Percentiles rank a stretch among this genome's conserved stretches.
Conservation (phyloP, 108 stramenopile genomes). For the Pseudonitzschia pungens region DNA sequence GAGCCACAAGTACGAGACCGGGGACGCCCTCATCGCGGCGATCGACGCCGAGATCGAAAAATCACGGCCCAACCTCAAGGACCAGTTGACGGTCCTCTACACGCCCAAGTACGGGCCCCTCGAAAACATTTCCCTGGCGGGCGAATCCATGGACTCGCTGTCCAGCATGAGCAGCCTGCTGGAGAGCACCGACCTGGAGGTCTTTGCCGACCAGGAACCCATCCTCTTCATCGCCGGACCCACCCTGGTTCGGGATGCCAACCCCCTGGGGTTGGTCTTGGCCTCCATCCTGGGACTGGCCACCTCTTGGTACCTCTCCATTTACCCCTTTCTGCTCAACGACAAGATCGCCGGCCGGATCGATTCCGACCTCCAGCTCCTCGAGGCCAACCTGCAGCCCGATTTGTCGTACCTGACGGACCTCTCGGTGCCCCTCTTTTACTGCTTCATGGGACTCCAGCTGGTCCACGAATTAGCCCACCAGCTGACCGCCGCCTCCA, state of each 20-base stretch:
- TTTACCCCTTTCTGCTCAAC: slow-evolving; percentile 84
- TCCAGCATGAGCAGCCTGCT: slow-evolving; percentile 39
- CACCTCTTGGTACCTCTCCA: slow-evolving; percentile 73
- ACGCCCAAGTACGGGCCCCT: slow-evolving; percentile 19
- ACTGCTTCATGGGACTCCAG: slow-evolving; percentile 64
- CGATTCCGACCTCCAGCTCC: slow-evolving; percentile 64
- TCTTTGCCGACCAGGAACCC: slow-evolving; percentile 40
- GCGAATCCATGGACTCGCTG: slow-evolving; percentile 38
- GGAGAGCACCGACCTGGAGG: slow-evolving; percentile 5
- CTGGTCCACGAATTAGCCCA: slow-evolving; percentile 69
- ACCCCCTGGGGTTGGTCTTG: slow-evolving; percentile 39
- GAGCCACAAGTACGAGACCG: slow-evolving; percentile 51
- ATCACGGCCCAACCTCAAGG: slow-evolving; percentile 33
- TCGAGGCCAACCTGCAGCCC: slow-evolving; percentile 68
- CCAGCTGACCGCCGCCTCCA: slow-evolving; percentile 46
- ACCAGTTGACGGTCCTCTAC: slow-evolving; percentile 59
- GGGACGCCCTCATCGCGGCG: slow-evolving; percentile 60
- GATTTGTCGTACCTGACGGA: slow-evolving; percentile 76
- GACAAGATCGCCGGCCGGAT: slow-evolving; percentile 55
- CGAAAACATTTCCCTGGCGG: background rate
- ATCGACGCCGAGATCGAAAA: slow-evolving; percentile 62
- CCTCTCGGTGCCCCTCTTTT: slow-evolving; percentile 70
- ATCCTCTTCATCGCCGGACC: slow-evolving; percentile 69
- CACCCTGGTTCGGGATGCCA: slow-evolving; percentile 56
- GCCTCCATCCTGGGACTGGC: slow-evolving; percentile 64